phyloP scores from a whole-genome alignment of 108 stramenopile genomes.

The Aurantiochytrium sp. region DNA sequence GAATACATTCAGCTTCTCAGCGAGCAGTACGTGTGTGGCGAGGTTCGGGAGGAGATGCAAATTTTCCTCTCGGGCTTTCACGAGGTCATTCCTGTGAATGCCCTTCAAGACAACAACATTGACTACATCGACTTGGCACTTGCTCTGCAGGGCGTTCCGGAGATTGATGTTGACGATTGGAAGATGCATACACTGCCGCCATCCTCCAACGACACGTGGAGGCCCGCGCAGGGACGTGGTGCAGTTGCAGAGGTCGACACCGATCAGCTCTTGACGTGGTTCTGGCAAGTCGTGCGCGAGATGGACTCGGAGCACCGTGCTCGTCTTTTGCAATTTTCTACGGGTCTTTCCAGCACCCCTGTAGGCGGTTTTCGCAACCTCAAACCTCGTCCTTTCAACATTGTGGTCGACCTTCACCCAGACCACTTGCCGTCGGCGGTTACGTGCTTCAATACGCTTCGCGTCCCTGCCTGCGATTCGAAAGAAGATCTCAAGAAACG shows the following conservation, averaged over 20 bases:
- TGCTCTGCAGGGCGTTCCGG: background rate
- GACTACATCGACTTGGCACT: background rate
- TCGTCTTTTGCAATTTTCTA: background rate
- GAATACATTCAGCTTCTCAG: constrained; percentile 6
- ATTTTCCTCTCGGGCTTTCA: background rate
- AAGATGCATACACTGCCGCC: background rate
- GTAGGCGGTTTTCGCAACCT: constrained; percentile 2
- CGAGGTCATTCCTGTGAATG: background rate
- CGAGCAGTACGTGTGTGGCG: constrained; percentile 4
- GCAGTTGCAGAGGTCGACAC: background rate
- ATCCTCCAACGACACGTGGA: background rate
- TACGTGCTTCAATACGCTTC: background rate
- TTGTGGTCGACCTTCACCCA: background rate
- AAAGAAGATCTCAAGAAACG: background rate
- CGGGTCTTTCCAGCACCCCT: background rate
- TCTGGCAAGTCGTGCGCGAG: background rate
- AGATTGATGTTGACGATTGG: constrained; percentile 2
- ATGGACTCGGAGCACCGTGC: constrained; percentile 9
- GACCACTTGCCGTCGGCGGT: background rate
- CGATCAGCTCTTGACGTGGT: background rate
- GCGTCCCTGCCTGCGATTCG: background rate
- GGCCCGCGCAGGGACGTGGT: background rate
- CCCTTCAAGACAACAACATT: background rate
- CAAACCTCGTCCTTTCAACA: background rate
- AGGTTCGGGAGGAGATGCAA: background rate